Conservation (phyloP, 2,329 filamentous ascomycete species). For the Dendryphion nanum region DNA sequence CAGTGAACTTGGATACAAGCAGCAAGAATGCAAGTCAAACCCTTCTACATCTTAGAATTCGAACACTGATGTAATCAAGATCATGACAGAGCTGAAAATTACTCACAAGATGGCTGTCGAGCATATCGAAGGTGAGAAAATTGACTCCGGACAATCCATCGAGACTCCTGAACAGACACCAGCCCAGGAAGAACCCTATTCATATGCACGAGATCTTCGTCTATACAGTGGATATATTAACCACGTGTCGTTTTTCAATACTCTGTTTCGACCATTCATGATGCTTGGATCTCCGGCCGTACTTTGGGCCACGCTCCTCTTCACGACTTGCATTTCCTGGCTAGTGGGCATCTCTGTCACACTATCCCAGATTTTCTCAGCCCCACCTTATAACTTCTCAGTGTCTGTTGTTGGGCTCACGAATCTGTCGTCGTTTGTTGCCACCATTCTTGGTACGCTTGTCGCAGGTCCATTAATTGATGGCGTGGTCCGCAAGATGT, state of each 20-base stretch:
- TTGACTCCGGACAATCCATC: no score
- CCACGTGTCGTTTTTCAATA: constrained; percentile 19
- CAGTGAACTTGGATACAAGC: constrained; percentile 20
- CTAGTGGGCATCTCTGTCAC: constrained; percentile 24
- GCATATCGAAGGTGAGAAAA: no score
- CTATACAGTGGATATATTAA: constrained; percentile 24
- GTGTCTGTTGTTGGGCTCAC: constrained; percentile 21
- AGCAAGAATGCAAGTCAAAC: no score
- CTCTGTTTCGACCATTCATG: constrained; percentile 18
- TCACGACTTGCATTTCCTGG: constrained; percentile 27
- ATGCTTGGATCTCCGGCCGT: constrained; percentile 17
- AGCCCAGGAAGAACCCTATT: constrained; percentile 8
- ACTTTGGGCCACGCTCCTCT: constrained; percentile 22
- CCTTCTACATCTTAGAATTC: no score
- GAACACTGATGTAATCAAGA: no score
- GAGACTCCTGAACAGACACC: not conserved
- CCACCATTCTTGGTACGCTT: constrained; percentile 17
- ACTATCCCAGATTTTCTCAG: constrained; percentile 24
- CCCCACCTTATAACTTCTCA: constrained; percentile 23
- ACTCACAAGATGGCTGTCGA: no score
- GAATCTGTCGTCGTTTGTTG: constrained; percentile 23
- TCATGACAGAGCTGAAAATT: no score
- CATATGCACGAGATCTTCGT: no score
- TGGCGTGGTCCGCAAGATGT: constrained; percentile 21
- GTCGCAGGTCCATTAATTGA: constrained; percentile 19